phyloP scores from a whole-genome alignment of 208 protist species.

The Crithidia bombi region DNA sequence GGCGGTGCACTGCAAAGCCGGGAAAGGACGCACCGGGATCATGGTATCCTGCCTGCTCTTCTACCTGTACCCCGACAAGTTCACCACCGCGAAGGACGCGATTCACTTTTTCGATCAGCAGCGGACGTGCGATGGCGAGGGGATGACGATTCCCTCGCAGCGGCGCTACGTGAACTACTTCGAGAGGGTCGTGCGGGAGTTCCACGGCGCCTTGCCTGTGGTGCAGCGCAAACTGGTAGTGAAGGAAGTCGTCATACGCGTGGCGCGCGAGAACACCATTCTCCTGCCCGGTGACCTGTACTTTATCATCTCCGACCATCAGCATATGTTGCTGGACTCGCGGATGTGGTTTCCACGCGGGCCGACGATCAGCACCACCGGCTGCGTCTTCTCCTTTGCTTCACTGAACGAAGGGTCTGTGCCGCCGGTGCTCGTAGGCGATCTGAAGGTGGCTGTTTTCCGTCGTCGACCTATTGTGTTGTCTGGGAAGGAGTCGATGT shows the following conservation, averaged over 20 bases:
- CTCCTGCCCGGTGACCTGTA: conserved; percentile 37
- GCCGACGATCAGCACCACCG: conserved; percentile 23
- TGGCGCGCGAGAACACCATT: conserved; percentile 5
- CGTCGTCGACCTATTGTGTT: conserved; percentile 42
- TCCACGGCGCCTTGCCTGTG: conserved; percentile 23
- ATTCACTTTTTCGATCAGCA: conserved; percentile 62
- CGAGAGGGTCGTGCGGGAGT: conserved; percentile 32
- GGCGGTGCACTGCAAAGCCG: conserved; percentile 96
- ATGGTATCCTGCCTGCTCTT: conserved; percentile 91
- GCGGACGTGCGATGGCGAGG: conserved; percentile 69
- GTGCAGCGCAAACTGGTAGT: conserved; percentile 5
- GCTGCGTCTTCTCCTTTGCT: conserved; percentile 42
- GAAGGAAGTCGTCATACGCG: conserved; percentile 13
- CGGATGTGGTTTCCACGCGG: conserved; percentile 40
- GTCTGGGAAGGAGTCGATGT: conserved; percentile 16
- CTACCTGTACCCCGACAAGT: conserved; percentile 35
- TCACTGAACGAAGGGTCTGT: conserved; percentile 1
- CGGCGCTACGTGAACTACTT: conserved; percentile 59
- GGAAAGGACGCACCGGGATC: conserved; percentile 96
- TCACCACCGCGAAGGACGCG: conserved; percentile 52
- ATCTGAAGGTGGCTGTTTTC: conserved; percentile 44
- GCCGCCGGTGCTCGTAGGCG: conserved; percentile 24
- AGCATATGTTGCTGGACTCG: conserved; percentile 43
- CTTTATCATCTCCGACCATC: conserved; percentile 41
- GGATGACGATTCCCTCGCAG: conserved; percentile 91